Evolutionary conservation across 192 early-diverging fungal species (phyloP).

Genomic region (Backusella parvicylindrica): DNA sequence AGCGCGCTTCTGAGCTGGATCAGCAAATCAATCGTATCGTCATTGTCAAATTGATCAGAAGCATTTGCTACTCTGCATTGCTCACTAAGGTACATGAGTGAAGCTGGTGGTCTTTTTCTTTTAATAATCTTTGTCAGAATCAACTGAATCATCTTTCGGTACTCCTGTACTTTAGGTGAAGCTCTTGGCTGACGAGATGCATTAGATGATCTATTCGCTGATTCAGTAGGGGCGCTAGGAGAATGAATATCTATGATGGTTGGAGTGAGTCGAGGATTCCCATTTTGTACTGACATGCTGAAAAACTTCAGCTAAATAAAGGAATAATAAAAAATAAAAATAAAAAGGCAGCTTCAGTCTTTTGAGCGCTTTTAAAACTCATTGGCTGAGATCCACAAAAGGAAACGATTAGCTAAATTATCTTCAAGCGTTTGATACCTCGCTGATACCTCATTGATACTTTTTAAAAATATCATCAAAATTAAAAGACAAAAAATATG

Average conservation of each 20-base stretch:
- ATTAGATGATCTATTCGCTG: not conserved
- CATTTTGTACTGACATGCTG: slow-evolving; percentile 4
- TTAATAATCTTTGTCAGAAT: slow-evolving; percentile 25
- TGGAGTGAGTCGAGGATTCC: not conserved
- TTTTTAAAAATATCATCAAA: too few relatives aligned
- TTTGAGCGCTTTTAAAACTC: not conserved
- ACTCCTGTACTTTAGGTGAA: slow-evolving; percentile 24
- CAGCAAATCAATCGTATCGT: slow-evolving; percentile 29
- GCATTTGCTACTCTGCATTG: not conserved
- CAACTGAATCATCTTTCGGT: slow-evolving; percentile 25
- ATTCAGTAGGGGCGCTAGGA: not conserved
- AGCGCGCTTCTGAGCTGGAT: slow-evolving; percentile 24
- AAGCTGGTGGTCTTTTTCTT: slow-evolving; percentile 28
- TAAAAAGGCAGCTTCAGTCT: not conserved
- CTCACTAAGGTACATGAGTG: slow-evolving; percentile 1
- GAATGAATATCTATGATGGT: slow-evolving; percentile 12
- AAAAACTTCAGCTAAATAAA: not conserved
- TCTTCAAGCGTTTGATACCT: not conserved
- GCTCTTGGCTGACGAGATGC: slow-evolving; percentile 3
- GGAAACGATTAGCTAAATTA: not conserved
- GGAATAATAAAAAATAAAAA: not conserved
- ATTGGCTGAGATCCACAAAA: not conserved
- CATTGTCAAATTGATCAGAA: slow-evolving; percentile 25
- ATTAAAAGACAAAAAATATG: too few relatives aligned
- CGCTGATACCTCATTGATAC: too few relatives aligned